Conservation (phyloP, 129 eudicot genomes). For the Lonicera japonica region DNA sequence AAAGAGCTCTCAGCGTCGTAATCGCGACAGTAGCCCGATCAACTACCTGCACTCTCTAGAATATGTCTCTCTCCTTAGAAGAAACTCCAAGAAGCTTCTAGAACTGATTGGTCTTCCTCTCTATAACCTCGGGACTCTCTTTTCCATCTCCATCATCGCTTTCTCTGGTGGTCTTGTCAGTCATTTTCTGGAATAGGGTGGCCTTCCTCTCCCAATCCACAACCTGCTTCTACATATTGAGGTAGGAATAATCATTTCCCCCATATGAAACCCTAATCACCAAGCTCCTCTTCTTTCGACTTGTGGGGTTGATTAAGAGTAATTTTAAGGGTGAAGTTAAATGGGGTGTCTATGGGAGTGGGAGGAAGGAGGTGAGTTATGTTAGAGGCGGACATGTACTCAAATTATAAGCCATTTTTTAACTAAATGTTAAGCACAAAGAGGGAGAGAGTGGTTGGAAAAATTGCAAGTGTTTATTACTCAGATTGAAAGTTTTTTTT, state of each 20-base stretch:
- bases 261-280: no score
- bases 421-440: neutral
- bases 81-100: slow-evolving; percentile 69
- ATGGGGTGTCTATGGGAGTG: no score
- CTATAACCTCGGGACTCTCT: slow-evolving; percentile 39
- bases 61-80: slow-evolving; percentile 65
- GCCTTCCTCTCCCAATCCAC: slow-evolving; percentile 64
- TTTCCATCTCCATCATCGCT: slow-evolving; percentile 13
- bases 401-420: slow-evolving; percentile 25
- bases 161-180: slow-evolving; percentile 19
- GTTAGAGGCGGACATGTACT: slow-evolving; percentile 5
- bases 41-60: no score
- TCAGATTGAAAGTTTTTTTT: no score
- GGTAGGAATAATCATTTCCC: slow-evolving; percentile 41
- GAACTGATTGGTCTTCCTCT: slow-evolving; percentile 62
- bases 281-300: no score
- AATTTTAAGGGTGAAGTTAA: no score
- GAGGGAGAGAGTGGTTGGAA: neutral
- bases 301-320: no score
- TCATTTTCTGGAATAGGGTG: slow-evolving; percentile 40
- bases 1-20: slow-evolving; percentile 61
- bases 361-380: no score
- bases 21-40: slow-evolving; percentile 94
- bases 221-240: slow-evolving; percentile 82
- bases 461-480: no score